Evolutionary conservation across 2,329 filamentous ascomycete species (phyloP).

Genomic region (Nothopassalora personata): DNA sequence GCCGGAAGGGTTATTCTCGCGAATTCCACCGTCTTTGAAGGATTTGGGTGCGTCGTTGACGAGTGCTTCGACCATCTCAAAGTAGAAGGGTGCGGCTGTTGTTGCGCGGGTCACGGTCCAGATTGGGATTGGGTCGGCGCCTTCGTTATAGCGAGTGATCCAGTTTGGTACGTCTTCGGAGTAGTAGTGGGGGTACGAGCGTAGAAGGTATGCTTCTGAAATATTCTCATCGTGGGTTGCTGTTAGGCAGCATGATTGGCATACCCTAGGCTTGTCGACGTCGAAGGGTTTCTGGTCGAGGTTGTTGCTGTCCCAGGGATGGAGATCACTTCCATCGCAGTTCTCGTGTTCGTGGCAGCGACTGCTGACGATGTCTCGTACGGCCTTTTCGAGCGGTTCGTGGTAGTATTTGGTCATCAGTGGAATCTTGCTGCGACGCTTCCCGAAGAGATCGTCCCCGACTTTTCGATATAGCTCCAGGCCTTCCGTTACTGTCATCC

Average conservation of each 20-base stretch:
- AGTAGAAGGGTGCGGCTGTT: constrained; percentile 50
- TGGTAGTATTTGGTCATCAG: constrained; percentile 48
- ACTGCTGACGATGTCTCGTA: constrained; percentile 41
- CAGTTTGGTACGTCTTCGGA: constrained; percentile 37
- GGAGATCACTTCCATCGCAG: constrained; percentile 42
- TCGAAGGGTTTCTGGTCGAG: constrained; percentile 23
- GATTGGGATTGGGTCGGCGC: constrained; percentile 42
- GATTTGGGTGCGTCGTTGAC: constrained; percentile 36
- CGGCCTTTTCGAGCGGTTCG: constrained; percentile 44
- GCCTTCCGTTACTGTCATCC: constrained; percentile 46
- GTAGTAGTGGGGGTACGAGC: constrained; percentile 46
- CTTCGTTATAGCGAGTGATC: constrained; percentile 44
- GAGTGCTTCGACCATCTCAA: constrained; percentile 45
- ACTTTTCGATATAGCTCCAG: constrained; percentile 45
- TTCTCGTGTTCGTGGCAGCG: constrained; percentile 41
- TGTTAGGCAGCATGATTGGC: constrained; percentile 43
- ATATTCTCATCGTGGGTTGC: constrained; percentile 45
- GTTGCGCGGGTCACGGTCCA: constrained; percentile 51
- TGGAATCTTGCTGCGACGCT: constrained; percentile 40
- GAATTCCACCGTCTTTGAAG: constrained; percentile 49
- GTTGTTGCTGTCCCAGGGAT: constrained; percentile 37
- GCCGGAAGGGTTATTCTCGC: constrained; percentile 47
- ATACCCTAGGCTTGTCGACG: constrained; percentile 31
- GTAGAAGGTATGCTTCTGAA: constrained; percentile 45
- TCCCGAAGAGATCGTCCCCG: constrained; percentile 46